Evolutionary conservation across 2,329 filamentous ascomycete genomes (phyloP), one percentile per base, ranked within the genome.

Genomic region (Plenodomus biglobosus): DNA sequence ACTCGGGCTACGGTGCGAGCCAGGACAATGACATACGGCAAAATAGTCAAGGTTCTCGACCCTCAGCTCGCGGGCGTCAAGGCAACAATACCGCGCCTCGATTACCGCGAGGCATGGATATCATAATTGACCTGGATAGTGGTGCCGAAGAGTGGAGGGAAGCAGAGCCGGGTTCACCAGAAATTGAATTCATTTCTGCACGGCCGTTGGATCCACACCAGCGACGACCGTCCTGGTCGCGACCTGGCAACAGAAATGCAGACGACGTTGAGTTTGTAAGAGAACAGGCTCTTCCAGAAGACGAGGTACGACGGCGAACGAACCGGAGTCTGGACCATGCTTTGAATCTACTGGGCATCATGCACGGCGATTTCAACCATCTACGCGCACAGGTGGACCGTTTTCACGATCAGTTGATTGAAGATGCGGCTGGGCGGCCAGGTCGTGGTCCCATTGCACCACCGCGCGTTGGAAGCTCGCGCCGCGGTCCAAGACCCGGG

Each of bases 121-220:
- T 75, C 24, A 76, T 77, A 48, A 59, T 63, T 24, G 73, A 75
- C 46, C 50, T 76, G 16, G 76, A 76, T 43, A 62, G 58, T 13
- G 61, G 61, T 1, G 48, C 58, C 10, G 61, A 64, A 44, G 50
- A 56, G 11, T 64, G 59, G 59, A 46, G 48, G 6, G 46, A 56
- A n/a, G 49, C 22, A 4, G 70, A 72, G 50, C 52, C 63, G 7
- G 56, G 50, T 1, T 69, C 66, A 37, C 77, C 78, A 2, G 80
- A 82, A 42, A 73, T 83, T 7, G 71, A 81, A 48, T 79, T 82
- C 56, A 62, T 71, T n/a, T 69, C 66, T 2, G 57, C 66, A 13
- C 61, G 69, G 15, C 51, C 53, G 3, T 57, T 71, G 8, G 56
- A 61, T 10, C 59, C 59, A 8, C 50, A 48, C 10, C 57, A 46